Evolutionary conservation across 306 rosid genomes (phyloP), one percentile per base, ranked within the genome.

Genomic region (Vigna nakashimae): DNA sequence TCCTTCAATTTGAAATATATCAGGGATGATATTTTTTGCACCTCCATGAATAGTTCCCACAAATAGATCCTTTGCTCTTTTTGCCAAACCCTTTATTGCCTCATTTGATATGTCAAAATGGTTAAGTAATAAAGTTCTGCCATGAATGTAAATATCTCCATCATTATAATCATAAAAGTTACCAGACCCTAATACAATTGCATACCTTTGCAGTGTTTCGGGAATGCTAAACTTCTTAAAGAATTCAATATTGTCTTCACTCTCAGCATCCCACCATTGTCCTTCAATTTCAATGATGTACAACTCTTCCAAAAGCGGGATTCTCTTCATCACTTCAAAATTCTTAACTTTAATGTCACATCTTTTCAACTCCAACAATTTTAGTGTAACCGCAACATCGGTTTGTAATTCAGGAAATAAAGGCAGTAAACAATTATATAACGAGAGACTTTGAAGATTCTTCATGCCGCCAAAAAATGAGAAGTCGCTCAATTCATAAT

Each of bases 401-500:
- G 10, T 28, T 48, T 57, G 77, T 10, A 62, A 46, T 32, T 80
- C 75, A 65, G 3, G 2, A 11, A 74, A 2, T 6, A 38, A 24
- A 22, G 16, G 38, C 6, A 60, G 32, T 32, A 40, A 74, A 68
- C 85, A 76, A 2, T 0, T 0, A 32, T 0, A 0, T 18, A 85
- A 11, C 11, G 69, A 7, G 7, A 82, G 73, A 20, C 28, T 24
- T 0, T 24, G 28, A 24, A 24, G 28, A 24, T 24, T 24, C 2
- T 24, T 24, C 64, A 78, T 0, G n/a, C 56, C 63, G 17, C 52
- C 32, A 22, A 75, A 1, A 34, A 56, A 45, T 22, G 79, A 62
- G 26, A 85, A 18, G 48, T 64, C 79, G 26, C 5, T n/a, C 2
- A 85, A 63, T 7, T 53, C 1, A 55, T 56, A 85, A 0, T 1